Evolutionary conservation across 208 protist species (phyloP).

Genomic region (Trypanosoma mega): DNA sequence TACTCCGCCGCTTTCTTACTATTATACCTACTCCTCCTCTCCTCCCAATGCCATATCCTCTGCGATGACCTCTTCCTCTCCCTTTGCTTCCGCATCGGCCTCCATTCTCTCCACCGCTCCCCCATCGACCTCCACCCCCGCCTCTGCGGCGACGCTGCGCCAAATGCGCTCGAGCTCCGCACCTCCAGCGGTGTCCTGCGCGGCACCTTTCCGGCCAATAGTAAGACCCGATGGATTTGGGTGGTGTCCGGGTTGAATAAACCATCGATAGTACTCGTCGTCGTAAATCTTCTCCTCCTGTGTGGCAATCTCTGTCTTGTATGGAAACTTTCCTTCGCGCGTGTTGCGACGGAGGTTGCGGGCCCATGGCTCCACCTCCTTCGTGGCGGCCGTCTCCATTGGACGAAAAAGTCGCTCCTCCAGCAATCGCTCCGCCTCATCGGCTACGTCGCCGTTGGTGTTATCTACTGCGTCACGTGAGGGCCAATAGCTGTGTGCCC

Average conservation of each 20-base stretch:
- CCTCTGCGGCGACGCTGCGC: constrained; percentile 21
- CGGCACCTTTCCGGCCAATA: constrained; percentile 28
- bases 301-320: constrained; percentile 79
- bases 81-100: constrained; percentile 16
- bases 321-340: constrained; percentile 56
- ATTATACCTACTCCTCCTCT: constrained; percentile 19
- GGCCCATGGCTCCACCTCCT: constrained; percentile 80
- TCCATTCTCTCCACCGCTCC: neutral
- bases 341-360: constrained; percentile 67
- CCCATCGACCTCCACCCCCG: neutral
- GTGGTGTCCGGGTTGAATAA: constrained; percentile 86
- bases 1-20: constrained; percentile 28
- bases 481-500: constrained; percentile 81
- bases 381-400: constrained; percentile 51
- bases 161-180: constrained; percentile 55
- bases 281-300: constrained; percentile 92
- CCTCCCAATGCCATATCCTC: no score
- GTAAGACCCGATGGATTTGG: constrained; percentile 86
- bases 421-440: constrained; percentile 49
- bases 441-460: constrained; percentile 39
- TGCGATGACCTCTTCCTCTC: constrained; percentile 28
- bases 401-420: constrained; percentile 72
- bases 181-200: constrained; percentile 28
- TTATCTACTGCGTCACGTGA: constrained; percentile 61
- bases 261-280: constrained; percentile 93